Evolutionary conservation across 1,284 basidiomycete species (phyloP), one percentile per base, ranked within the genome.

Genomic region (Ceratobasidium sp.): DNA sequence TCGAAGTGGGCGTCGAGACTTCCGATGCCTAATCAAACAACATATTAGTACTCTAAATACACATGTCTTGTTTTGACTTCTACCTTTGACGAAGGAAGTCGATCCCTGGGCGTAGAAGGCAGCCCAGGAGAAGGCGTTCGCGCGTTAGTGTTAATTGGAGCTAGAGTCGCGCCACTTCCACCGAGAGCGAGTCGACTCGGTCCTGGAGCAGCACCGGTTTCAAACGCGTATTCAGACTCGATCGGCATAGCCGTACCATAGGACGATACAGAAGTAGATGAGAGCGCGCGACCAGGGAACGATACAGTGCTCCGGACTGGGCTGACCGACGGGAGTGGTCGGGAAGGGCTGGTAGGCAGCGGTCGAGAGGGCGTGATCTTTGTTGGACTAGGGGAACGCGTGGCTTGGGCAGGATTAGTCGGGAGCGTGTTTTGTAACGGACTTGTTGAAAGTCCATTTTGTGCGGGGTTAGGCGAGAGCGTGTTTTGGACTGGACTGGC

Each of bases 191-290:
- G 61, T 17, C 56, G 60, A 49, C 39, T 75, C 28, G 73, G 61
- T 31, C 37, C 61, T n/a, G 61, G 42, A 26, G 37, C 60, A 15
- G 60, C 51, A 61, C 58, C 35, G 17, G 31, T 8, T 10, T 75
- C 73, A 31, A 56, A 56, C 11, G 60, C 73, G 37, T 33, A 47
- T 17, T 75, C 73, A 7, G 73, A 75, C 23, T 75, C 73, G 17
- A 64, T 11, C 13, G 73, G 60, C 73, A 75, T 42, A 11, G 73
- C 73, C 15, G 73, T 75, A 8, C 60, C 73, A 33, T 75, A 75
- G 23, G 73, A 75, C 60, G 73, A 75, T 0, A 39, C 49, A 10
- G 71, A 74, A 26, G 37, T 45, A 26, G 73, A 64, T 37, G 73
- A 75, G 23, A 49, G 47, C 0, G 73, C 73, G 23, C 73, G 73